Conservation (phyloP, 2,329 filamentous ascomycete genomes). For the Metarhizium sp. region DNA sequence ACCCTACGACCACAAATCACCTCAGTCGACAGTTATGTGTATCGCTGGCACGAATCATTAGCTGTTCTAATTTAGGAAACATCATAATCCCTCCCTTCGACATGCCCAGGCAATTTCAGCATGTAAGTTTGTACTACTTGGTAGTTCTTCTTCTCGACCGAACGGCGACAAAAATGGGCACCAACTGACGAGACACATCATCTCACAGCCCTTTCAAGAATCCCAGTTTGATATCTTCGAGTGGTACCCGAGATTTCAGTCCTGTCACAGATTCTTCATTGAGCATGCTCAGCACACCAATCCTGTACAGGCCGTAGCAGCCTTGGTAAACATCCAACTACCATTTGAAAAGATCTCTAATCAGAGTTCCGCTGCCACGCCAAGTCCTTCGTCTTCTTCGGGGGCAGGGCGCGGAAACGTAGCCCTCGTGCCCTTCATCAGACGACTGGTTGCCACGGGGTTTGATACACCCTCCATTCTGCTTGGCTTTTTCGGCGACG, state of each 20-base stretch:
- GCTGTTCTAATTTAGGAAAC: background rate
- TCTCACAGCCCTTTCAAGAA: constrained; percentile 34
- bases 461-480: constrained; percentile 83
- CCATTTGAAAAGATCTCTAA: constrained; percentile 62
- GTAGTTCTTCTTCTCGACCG: no score
- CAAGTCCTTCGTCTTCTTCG: background rate
- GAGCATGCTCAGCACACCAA: constrained; percentile 80
- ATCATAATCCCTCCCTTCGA: background rate
- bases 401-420: constrained; percentile 9
- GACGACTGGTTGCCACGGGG: constrained; percentile 81
- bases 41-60: background rate
- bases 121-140: constrained; percentile 8
- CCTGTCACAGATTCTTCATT: constrained; percentile 83
- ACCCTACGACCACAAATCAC: background rate
- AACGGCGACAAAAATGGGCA: background rate
- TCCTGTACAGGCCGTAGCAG: constrained; percentile 77
- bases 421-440: constrained; percentile 71
- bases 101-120: constrained; percentile 11
- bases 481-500: constrained; percentile 93
- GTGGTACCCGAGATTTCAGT: constrained; percentile 88
- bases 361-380: constrained; percentile 9
- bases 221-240: constrained; percentile 70
- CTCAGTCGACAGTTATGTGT: background rate
- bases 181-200: background rate
- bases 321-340: constrained; percentile 84